Evolutionary conservation across 441 rosid species (phyloP), one percentile per base, ranked within the genome.

Genomic region (Cnidoscolus chayamansa): DNA sequence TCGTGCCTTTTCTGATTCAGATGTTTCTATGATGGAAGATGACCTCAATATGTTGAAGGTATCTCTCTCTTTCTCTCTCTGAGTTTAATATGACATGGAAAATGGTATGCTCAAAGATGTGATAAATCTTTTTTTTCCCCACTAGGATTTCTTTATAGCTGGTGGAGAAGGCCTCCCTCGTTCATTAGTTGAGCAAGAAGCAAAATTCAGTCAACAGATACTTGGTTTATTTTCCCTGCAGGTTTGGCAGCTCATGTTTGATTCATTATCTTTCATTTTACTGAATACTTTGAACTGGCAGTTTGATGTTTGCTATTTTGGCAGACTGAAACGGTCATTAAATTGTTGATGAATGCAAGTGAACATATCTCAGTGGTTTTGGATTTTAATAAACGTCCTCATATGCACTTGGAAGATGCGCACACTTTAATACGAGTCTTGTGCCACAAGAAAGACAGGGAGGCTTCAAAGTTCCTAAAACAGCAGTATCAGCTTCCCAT

Each of bases 101-200:
- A 40, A 4, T 25, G 25, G 25, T 25, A 25, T 25, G 25, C 25
- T 25, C 25, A 25, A 25, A 25, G 25, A 25, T 35, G 40, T 35
- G 45, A 0, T 25, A 25, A 40, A 40, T 40, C 45, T 40, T 4
- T 40, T 70, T 35, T 12, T 67, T 25, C 25, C 73, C 63, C 70
- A 54, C 12, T 72, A 96, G 98, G 98, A 96, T 70, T 93, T 96
- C 84, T 96, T 91, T 82, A 80, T 96, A 64, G 98, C 98, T 49
- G 90, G 87, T 67, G 99, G 98, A 79, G 96, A 93, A 78, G 98
- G 99, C 55, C 95, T 96, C 78, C 98, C 97, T 0, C 93, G 94
- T 55, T 85, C 94, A 30, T 72, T 90, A 72, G 94, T 96, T 47
- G 98, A 90, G 45, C 82, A 88, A 80, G 97, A 96, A 83, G 94